Conservation (phyloP, 495 filamentous ascomycete species). For the Hyphodiscus hymeniophilus region DNA sequence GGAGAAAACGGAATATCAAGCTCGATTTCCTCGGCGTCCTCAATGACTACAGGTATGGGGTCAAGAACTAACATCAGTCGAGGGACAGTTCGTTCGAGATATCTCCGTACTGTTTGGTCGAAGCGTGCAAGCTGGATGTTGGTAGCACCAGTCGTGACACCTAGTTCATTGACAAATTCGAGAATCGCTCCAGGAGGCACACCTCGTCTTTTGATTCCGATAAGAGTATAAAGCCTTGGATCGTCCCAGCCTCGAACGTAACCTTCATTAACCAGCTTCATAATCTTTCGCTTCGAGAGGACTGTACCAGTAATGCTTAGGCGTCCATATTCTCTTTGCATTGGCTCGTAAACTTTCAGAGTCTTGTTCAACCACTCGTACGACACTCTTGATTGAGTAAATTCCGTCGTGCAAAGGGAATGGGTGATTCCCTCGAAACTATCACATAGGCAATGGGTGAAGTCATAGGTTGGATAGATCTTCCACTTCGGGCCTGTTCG, state of each 20-base stretch:
- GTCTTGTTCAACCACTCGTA: constrained; percentile 76
- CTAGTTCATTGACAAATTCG: constrained; percentile 72
- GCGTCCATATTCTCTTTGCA: constrained; percentile 74
- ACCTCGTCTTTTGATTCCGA: constrained; percentile 67
- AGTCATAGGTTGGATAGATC: constrained; percentile 79
- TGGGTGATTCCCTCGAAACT: constrained; percentile 74
- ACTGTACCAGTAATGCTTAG: constrained; percentile 71
- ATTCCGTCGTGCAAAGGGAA: constrained; percentile 76
- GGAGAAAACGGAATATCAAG: constrained; percentile 56
- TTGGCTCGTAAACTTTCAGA: constrained; percentile 64
- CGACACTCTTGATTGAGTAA: constrained; percentile 59
- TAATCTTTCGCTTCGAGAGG: constrained; percentile 68
- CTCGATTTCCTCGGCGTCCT: constrained; percentile 58
- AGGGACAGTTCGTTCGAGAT: constrained; percentile 72
- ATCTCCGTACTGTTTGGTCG: constrained; percentile 61
- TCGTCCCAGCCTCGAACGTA: constrained; percentile 74
- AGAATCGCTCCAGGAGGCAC: constrained; percentile 76
- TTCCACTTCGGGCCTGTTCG: constrained; percentile 60
- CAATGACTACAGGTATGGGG: constrained; percentile 61
- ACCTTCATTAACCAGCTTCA: constrained; percentile 54
- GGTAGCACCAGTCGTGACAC: constrained; percentile 61
- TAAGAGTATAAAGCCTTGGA: constrained; percentile 71
- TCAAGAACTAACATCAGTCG: constrained; percentile 74
- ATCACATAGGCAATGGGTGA: constrained; percentile 77
- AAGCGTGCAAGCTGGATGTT: constrained; percentile 61